Evolutionary conservation across 2,329 filamentous ascomycete genomes (phyloP), one percentile per base, ranked within the genome.

Genomic region (Botrytis aclada): DNA sequence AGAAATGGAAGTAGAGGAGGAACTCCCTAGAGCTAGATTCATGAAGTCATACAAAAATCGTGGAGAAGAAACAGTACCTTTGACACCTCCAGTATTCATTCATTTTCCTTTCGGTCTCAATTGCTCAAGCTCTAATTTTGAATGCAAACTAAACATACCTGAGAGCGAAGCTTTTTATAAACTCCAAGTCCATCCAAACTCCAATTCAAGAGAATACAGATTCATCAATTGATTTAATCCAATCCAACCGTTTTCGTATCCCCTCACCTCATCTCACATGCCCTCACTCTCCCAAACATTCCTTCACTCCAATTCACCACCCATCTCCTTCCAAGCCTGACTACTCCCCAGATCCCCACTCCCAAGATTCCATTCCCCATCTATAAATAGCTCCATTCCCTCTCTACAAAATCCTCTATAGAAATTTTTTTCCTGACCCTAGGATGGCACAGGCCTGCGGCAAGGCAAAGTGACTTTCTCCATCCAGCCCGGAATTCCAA

Each of bases 1-100:
- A 4, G 12, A n/a, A 0, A n/a, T n/a, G 5, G 25, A n/a, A 51
- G 47, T 1, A 51, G 0, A n/a, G 0, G 1, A 16, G 0, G 1
- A 0, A 14, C 0, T 14, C 25, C 0, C 25, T 14, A 14, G 0
- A 14, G 16, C n/a, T 3, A 7, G 25, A 7, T 4, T 2, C 0
- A 14, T 14, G 1, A 51, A n/a, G 14, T 7, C 20, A 16, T 0
- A 3, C 2, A 16, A 51, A 12, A 51, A 14, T 0, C 1, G 14
- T 7, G 0, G 10, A 14, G 10, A 14, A 51, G 25, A 12, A 0
- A 47, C 22, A 22, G 3, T 10, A 10, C 8, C 25, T 51, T 0
- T n/a, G 0, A 51, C 1, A n/a, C 25, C 3, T 51, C 47, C n/a
- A n/a, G n/a, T n/a, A n/a, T n/a, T n/a, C n/a, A n/a, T n/a, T n/a